Conservation (phyloP, 2,329 filamentous ascomycete species). For the Fusarium sublunatum region DNA sequence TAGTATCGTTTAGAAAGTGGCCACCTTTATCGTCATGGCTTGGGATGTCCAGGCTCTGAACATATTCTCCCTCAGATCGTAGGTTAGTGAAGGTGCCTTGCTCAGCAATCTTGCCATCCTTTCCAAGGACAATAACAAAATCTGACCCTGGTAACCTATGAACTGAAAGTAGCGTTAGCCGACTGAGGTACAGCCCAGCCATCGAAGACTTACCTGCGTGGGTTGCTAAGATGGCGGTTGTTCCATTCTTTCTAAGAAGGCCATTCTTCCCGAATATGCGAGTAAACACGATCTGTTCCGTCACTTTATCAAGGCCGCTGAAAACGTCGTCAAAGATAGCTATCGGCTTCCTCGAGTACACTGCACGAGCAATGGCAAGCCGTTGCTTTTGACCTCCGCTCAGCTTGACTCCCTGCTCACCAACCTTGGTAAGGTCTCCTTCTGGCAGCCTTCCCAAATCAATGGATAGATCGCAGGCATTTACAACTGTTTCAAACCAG, state of each 20-base stretch:
- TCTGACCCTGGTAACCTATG: constrained; percentile 55
- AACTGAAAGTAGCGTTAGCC: constrained; percentile 27
- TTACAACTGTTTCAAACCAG: constrained; percentile 50
- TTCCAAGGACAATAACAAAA: constrained; percentile 57
- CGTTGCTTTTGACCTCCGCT: constrained; percentile 53
- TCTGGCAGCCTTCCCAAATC: constrained; percentile 45
- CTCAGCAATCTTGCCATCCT: constrained; percentile 54
- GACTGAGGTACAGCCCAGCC: neutral
- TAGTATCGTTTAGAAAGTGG: neutral
- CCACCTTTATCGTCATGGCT: constrained; percentile 29
- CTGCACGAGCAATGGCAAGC: constrained; percentile 50
- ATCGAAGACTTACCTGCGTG: constrained; percentile 45
- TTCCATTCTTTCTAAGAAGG: constrained; percentile 48
- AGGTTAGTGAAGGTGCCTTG: constrained; percentile 55
- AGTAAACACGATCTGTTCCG: constrained; percentile 55
- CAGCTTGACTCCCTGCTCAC: constrained; percentile 49
- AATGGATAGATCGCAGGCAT: constrained; percentile 50
- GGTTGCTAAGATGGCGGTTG: constrained; percentile 50
- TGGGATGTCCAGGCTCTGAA: constrained; percentile 52
- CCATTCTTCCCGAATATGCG: constrained; percentile 53
- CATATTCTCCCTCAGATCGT: constrained; percentile 51
- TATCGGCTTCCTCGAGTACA: constrained; percentile 49
- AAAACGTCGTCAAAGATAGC: constrained; percentile 56
- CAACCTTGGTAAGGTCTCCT: constrained; percentile 45
- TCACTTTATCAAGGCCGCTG: constrained; percentile 55